Conservation (phyloP, 1,284 basidiomycete species). For the Clitocybe nebularis region DNA sequence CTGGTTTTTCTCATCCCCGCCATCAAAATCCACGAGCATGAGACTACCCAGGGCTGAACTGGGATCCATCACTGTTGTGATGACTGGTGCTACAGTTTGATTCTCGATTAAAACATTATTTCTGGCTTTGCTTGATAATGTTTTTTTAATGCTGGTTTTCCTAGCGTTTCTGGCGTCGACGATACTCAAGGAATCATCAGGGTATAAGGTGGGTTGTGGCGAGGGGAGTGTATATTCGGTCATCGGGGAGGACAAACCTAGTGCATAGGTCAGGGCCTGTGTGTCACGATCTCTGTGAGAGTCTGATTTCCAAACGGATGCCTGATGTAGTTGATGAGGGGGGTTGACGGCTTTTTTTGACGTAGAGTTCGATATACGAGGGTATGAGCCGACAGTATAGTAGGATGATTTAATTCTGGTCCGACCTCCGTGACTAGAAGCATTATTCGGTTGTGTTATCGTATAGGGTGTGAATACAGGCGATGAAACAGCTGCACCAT, state of each 20-base stretch:
- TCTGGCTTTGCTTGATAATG: conserved; percentile 25
- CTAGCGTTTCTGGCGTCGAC: conserved; percentile 32
- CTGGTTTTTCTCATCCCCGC: too few species aligned
- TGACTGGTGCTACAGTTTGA: conserved; percentile 15
- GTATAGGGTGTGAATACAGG: conserved; percentile 33
- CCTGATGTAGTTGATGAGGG: conserved; percentile 1
- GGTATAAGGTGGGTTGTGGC: conserved; percentile 60
- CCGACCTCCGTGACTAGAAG: conserved; percentile 41
- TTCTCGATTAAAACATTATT: not conserved
- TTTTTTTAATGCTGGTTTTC: conserved; percentile 6
- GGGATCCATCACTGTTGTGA: conserved; percentile 34
- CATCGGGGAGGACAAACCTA: conserved; percentile 46
- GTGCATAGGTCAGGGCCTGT: conserved; percentile 47
- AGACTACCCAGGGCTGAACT: conserved; percentile 51
- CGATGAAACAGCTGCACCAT: conserved; percentile 47
- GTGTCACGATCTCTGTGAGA: conserved; percentile 46
- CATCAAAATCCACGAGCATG: conserved; percentile 42
- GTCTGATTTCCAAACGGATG: conserved; percentile 31
- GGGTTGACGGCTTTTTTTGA: not conserved
- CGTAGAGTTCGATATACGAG: conserved; percentile 42
- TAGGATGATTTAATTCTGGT: conserved; percentile 66
- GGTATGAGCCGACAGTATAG: conserved; percentile 51
- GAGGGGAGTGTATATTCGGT: conserved; percentile 30
- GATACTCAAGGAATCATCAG: conserved; percentile 68
- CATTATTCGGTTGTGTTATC: conserved; percentile 23